These are phyloP conservation scores for Botryobasidium botryosum DNA, from an alignment of 768 basidiomycete genomes.

Conservation along the genomic window DNA sequence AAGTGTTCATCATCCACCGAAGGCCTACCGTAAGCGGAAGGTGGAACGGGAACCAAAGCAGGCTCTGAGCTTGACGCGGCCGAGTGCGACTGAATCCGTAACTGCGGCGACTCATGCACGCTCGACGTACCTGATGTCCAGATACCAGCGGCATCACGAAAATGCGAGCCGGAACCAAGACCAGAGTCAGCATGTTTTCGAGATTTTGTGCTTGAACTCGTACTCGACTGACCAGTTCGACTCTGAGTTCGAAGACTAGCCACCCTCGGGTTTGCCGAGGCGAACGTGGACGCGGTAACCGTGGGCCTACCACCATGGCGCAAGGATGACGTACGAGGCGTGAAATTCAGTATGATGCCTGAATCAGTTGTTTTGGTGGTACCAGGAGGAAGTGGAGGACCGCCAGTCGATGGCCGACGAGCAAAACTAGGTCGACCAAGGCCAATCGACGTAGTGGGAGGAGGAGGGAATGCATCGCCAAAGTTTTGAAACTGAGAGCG, in stretches of 20 bases:
- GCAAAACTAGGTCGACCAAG: too few species aligned
- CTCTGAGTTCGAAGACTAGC: background rate
- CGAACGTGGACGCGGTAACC: background rate
- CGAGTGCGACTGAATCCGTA: constrained; percentile 52
- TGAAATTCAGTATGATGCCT: too few species aligned
- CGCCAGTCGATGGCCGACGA: too few species aligned
- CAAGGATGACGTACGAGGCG: too few species aligned
- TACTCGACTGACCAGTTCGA: background rate
- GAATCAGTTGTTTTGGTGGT: too few species aligned
- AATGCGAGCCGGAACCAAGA: background rate
- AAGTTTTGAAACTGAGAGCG: too few species aligned
- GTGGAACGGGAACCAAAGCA: constrained; percentile 36
- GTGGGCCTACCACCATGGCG: too few species aligned
- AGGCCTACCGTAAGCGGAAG: background rate
- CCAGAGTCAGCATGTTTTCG: background rate
- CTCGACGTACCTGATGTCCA: too few species aligned
- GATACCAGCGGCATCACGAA: constrained; percentile 16
- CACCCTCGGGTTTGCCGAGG: background rate
- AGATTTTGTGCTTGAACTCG: too few species aligned
- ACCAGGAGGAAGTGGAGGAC: too few species aligned
- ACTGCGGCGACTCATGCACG: constrained; percentile 26
- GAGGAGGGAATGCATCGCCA: too few species aligned
- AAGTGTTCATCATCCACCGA: constrained; percentile 27
- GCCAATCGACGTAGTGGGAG: too few species aligned
- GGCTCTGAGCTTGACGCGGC: constrained; percentile 70